phyloP scores from a whole-genome alignment of 441 rosid species.

The Bocquillonia castaneifolia region DNA sequence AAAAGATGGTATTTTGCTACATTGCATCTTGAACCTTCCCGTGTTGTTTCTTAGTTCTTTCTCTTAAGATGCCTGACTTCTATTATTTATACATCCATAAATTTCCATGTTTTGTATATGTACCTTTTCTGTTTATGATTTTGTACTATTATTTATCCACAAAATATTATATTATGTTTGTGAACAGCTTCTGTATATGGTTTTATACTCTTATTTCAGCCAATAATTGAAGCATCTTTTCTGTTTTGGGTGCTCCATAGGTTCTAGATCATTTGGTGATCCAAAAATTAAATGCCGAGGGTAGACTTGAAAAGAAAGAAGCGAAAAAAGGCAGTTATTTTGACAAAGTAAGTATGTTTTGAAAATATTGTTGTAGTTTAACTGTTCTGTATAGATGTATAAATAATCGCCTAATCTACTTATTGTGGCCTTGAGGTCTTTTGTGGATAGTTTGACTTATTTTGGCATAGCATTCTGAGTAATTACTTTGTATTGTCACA shows the following conservation, averaged over 20 bases:
- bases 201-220: not conserved
- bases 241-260: constrained; percentile 37
- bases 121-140: not conserved
- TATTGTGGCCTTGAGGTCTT: not conserved
- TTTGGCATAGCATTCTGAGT: not conserved
- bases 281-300: constrained; percentile 99
- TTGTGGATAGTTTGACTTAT: not conserved
- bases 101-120: not conserved
- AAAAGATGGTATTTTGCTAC: constrained; percentile 72
- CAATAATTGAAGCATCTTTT: constrained; percentile 9
- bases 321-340: constrained; percentile 80
- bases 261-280: constrained; percentile 99
- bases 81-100: not conserved
- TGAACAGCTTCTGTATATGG: not conserved
- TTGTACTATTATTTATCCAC: not conserved
- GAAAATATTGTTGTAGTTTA: not conserved
- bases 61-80: not conserved
- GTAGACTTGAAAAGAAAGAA: constrained; percentile 98
- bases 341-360: constrained; percentile 71
- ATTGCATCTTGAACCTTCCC: not conserved
- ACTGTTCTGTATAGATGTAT: not conserved
- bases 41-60: constrained; percentile 1
- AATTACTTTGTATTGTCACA: not conserved
- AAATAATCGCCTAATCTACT: not conserved
- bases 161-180: no score